These are phyloP conservation scores for Candida anglica DNA, from an alignment of 805 yeast genomes.

Conservation along the genomic window DNA sequence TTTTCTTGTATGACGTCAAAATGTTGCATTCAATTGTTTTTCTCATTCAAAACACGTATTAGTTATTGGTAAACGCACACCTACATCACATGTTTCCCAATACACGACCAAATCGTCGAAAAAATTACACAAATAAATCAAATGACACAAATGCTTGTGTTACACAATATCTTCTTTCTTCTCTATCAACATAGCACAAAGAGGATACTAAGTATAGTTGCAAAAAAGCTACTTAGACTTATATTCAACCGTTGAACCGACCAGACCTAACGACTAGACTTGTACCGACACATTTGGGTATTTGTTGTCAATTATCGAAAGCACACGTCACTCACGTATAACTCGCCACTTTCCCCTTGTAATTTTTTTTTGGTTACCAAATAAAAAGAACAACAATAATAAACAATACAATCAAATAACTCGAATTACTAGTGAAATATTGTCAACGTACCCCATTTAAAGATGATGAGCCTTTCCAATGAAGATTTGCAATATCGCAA, in stretches of 20 bases:
- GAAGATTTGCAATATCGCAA: slow-evolving; percentile 8
- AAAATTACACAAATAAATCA: background rate
- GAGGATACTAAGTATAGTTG: slow-evolving; percentile 1
- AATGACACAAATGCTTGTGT: slow-evolving; percentile 1
- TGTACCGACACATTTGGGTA: background rate
- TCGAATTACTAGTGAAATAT: background rate
- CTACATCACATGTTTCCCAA: too few relatives aligned
- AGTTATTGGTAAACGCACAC: too few relatives aligned
- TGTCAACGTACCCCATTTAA: slow-evolving; percentile 1
- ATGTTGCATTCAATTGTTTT: too few relatives aligned
- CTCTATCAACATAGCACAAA: slow-evolving; percentile 4
- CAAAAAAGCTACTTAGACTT: slow-evolving; percentile 1
- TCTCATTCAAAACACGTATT: too few relatives aligned
- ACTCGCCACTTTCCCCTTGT: too few relatives aligned
- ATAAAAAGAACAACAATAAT: background rate
- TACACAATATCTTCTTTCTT: slow-evolving; percentile 1
- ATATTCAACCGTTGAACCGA: background rate
- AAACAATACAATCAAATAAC: background rate
- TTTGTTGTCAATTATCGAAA: too few relatives aligned
- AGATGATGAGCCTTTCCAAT: slow-evolving; percentile 10
- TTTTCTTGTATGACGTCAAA: too few relatives aligned
- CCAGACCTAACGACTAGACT: background rate
- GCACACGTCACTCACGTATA: too few relatives aligned
- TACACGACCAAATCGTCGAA: background rate
- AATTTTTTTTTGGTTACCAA: background rate